Evolutionary conservation across 305 asterid genomes (phyloP).

Genomic region (Fraxinus angustifolia): DNA sequence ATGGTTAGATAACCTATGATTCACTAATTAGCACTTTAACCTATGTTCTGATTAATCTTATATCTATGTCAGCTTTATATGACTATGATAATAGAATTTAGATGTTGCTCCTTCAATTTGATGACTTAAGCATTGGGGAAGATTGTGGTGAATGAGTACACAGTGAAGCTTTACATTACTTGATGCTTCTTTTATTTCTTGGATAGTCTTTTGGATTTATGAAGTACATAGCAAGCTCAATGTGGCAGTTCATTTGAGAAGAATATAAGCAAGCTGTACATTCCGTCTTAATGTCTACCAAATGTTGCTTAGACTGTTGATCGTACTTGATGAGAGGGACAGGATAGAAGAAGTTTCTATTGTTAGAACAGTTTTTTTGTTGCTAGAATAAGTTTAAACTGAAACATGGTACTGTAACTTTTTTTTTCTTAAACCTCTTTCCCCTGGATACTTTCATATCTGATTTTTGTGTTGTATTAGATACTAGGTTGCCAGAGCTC

Average conservation of each 20-base stretch:
- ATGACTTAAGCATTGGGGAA: background rate
- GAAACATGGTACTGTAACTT: background rate
- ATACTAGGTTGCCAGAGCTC: background rate
- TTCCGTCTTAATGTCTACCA: background rate
- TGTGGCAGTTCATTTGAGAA: background rate
- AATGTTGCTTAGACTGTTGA: background rate
- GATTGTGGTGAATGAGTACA: background rate
- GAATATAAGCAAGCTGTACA: background rate
- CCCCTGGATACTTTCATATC: background rate
- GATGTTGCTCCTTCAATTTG: slow-evolving; percentile 1
- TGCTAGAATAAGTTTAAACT: background rate
- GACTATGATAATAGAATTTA: background rate
- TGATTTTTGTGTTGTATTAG: background rate
- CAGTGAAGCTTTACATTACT: background rate
- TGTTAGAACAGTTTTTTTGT: background rate
- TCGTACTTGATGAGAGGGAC: background rate
- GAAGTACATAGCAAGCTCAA: background rate
- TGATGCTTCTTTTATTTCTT: background rate
- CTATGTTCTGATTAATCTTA: background rate
- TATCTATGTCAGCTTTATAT: background rate
- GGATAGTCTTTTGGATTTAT: background rate
- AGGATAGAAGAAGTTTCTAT: background rate
- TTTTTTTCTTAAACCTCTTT: background rate
- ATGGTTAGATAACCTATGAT: background rate
- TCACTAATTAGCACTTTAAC: background rate